Evolutionary conservation across 2,329 filamentous ascomycete species (phyloP), one percentile per base, ranked within the genome.

Genomic region (Cladorrhinum sp.): DNA sequence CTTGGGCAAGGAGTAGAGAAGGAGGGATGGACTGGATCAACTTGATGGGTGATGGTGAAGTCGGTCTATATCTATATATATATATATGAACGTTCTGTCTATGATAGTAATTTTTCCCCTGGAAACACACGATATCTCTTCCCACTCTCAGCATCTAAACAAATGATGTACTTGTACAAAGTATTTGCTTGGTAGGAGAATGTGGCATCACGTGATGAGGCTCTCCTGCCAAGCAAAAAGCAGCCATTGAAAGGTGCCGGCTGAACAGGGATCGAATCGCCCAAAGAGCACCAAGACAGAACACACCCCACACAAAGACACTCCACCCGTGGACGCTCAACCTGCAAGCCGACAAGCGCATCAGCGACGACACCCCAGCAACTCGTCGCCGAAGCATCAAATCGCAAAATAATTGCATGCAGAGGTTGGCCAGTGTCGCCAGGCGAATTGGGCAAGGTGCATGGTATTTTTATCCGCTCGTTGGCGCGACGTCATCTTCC

Each of bases 1-100:
- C 60, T 86, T 87, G 71, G 90, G 90, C 58, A 75, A 74, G 64
- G 78, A 82, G 64, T 81, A 73, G 72, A 28, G 26, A n/a, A n/a
- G n/a, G n/a, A n/a, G 21, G 23, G 58, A 50, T 53, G 23, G 50
- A 4, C 10, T 26, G 55, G 52, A 60, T 39, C 59, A 52, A 46
- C 18, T 9, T 18, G 21, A 60, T 52, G 36, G 42, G 62, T 60
- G 60, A 52, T 58, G 60, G 3, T 18, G 26, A 49, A 8, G 14
- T 30, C 12, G 3, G 12, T 28, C 6, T n/a, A 55, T 28, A 28
- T 28, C 33, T 9, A 18, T 28, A 4, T n/a, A 55, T 59, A 16
- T 51, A 50, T 63, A 49, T 56, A 60, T 60, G 60, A 51, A 28
- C 62, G 59, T 48, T 56, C 62, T 57, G 49, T 39, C n/a, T n/a